These are phyloP conservation scores for Calycina herbarum DNA, from an alignment of 2,329 filamentous ascomycete species.

Conservation along the genomic window DNA sequence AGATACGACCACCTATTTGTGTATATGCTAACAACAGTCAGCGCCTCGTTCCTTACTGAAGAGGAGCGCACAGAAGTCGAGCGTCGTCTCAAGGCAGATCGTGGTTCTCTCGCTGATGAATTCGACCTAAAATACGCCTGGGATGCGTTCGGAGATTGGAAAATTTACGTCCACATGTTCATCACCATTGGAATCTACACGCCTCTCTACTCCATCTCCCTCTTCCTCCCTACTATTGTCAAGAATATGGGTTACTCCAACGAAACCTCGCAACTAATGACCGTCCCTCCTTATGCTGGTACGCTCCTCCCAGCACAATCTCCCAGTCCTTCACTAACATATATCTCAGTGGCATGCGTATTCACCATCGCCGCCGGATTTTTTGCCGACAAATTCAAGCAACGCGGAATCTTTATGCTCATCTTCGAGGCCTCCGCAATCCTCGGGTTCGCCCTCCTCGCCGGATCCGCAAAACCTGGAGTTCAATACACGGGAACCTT, in stretches of 20 bases:
- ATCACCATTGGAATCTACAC: constrained; percentile 63
- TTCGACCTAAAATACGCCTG: constrained; percentile 56
- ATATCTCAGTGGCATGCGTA: constrained; percentile 52
- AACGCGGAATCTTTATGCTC: constrained; percentile 69
- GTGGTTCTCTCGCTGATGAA: constrained; percentile 67
- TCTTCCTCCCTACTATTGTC: constrained; percentile 46
- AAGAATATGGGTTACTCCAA: constrained; percentile 55
- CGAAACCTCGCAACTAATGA: constrained; percentile 49
- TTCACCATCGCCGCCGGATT: constrained; percentile 70
- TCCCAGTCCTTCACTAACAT: background rate
- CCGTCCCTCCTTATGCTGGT: constrained; percentile 56
- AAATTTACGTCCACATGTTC: constrained; percentile 42
- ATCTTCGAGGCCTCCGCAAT: constrained; percentile 68
- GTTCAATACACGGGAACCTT: constrained; percentile 83
- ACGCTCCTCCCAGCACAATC: background rate
- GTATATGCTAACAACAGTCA: constrained; percentile 32
- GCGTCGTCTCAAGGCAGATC: constrained; percentile 66
- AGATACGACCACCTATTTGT: background rate
- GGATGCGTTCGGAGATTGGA: constrained; percentile 62
- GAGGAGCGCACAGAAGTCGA: constrained; percentile 58
- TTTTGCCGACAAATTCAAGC: constrained; percentile 69
- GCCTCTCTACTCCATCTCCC: constrained; percentile 44
- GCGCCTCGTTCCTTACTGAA: constrained; percentile 52
- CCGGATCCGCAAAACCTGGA: constrained; percentile 59
- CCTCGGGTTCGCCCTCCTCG: constrained; percentile 74